Base-by-base conservation (phyloP, 371 early-diverging fungal species). In the Gilbertella persicaria region DNA sequence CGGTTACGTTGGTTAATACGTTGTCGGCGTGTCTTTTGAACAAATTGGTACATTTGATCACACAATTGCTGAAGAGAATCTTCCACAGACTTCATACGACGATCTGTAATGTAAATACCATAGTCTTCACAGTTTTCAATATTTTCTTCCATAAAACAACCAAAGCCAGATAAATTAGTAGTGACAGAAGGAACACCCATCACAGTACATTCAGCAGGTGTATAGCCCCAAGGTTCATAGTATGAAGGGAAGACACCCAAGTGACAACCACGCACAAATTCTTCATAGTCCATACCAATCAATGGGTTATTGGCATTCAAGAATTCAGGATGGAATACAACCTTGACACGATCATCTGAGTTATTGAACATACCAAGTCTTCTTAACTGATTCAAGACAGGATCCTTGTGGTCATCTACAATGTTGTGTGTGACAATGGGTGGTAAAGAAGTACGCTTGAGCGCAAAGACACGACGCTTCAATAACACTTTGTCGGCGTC, bases 181-280 rank as follows among this genome's bases (percentile, higher is more conserved):
- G 98, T 96, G 51, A 97, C 92, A 13, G 91, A 91, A 5, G 98
- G 98, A 13, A 97, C 94, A 52, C 98, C 98, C 95, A 97, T 94
- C 29, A 97, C 96, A 0, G 98, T 97, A 66, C 98, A 97, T 71
- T 97, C 98, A 30, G 96, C 96, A n/a, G 96, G 95, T 2, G 97
- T 95, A 73, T 96, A 77, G 24, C 77, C 84, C 96, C 96, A 97
- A 16, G 98, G 98, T 70, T 97, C 98, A 75, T 97, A 97, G 73
- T 95, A 97, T 20, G 86, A 85, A 4, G 97, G 95, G 75, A 97
- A 97, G 10, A 97, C 96, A 54, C 98, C 98, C 57, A 97, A 62
- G 62, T 97, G 96, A 55, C 94, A 93, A 28, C 97, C 98, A 52
- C 98, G 90, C 24, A 97, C 94, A 75, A 97, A 97, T 40, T 97